These are phyloP conservation scores for Plectosphaerella sp. DNA, from an alignment of 2,329 filamentous ascomycete species.

Conservation along the genomic window DNA sequence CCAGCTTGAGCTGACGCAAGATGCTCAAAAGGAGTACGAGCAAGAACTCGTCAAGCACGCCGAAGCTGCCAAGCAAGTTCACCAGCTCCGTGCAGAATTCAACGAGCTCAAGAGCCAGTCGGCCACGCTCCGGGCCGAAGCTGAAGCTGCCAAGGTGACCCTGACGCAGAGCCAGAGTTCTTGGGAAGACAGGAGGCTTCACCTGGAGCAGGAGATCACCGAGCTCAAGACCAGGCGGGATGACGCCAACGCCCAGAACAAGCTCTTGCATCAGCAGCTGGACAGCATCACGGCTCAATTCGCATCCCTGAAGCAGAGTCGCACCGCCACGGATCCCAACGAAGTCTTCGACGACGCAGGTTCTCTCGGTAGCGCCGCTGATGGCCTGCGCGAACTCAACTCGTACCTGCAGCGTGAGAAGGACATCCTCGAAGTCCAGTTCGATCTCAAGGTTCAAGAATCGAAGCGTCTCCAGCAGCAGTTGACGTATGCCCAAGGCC, in stretches of 20 bases:
- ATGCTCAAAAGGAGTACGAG: conserved; percentile 94
- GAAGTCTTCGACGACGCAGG: conserved; percentile 51
- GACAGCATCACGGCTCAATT: conserved; percentile 81
- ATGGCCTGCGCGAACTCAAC: conserved; percentile 85
- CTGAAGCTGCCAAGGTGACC: conserved; percentile 77
- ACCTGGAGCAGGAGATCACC: conserved; percentile 76
- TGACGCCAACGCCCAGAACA: conserved; percentile 85
- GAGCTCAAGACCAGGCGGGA: conserved; percentile 77
- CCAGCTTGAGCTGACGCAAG: conserved; percentile 88
- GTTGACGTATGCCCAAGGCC: conserved; percentile 77
- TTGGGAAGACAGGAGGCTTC: conserved; percentile 77
- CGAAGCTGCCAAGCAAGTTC: conserved; percentile 83
- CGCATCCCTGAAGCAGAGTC: conserved; percentile 70
- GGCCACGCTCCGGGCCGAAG: conserved; percentile 70
- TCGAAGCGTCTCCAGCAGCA: conserved; percentile 85
- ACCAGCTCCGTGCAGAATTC: conserved; percentile 72
- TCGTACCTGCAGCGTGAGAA: conserved; percentile 91
- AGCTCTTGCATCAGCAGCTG: conserved; percentile 82
- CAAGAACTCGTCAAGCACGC: conserved; percentile 92
- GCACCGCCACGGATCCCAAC: conserved; percentile 37
- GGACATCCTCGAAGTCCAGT: conserved; percentile 96
- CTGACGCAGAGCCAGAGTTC: conserved; percentile 78
- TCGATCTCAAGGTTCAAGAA: conserved; percentile 84
- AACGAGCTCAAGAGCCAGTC: conserved; percentile 79
- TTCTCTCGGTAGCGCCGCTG: conserved; percentile 33